Evolutionary conservation across 2,329 filamentous ascomycete species (phyloP).

Genomic region (Colletotrichum trifolii): DNA sequence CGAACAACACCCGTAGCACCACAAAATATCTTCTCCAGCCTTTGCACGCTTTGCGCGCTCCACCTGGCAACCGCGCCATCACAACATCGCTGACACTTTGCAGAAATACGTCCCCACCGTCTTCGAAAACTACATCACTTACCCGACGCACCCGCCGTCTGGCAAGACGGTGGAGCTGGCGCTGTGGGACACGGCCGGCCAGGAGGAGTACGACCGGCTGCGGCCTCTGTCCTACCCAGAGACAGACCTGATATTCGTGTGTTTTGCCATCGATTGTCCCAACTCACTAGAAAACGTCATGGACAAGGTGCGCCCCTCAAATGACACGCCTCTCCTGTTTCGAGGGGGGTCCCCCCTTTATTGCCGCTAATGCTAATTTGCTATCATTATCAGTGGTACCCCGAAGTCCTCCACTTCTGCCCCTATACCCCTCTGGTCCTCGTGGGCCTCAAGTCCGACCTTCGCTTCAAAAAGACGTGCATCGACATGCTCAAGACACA

Average conservation of each 20-base stretch:
- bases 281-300: conserved; percentile 98
- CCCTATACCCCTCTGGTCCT: conserved; percentile 96
- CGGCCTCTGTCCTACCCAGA: conserved; percentile 97
- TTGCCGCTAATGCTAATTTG: conserved; percentile 42
- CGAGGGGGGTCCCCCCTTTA: conserved; percentile 7
- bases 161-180: conserved; percentile 97
- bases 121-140: conserved; percentile 99
- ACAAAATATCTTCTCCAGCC: background rate
- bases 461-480: conserved; percentile 94
- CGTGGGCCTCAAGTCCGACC: conserved; percentile 95
- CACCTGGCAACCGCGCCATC: background rate
- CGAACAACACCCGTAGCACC: conserved; percentile 39
- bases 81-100: conserved; percentile 28
- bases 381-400: conserved; percentile 81
- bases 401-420: conserved; percentile 98
- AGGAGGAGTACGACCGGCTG: conserved; percentile 98
- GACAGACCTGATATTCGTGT: conserved; percentile 97
- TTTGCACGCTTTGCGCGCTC: conserved; percentile 1
- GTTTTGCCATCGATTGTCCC: conserved; percentile 98
- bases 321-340: conserved; percentile 19
- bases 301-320: conserved; percentile 79
- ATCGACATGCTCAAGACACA: conserved; percentile 99
- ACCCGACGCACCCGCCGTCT: conserved; percentile 86
- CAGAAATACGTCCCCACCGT: conserved; percentile 99
- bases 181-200: conserved; percentile 97